phyloP scores from a whole-genome alignment of 306 rosid genomes.

The Hylodesmum podocarpum region DNA sequence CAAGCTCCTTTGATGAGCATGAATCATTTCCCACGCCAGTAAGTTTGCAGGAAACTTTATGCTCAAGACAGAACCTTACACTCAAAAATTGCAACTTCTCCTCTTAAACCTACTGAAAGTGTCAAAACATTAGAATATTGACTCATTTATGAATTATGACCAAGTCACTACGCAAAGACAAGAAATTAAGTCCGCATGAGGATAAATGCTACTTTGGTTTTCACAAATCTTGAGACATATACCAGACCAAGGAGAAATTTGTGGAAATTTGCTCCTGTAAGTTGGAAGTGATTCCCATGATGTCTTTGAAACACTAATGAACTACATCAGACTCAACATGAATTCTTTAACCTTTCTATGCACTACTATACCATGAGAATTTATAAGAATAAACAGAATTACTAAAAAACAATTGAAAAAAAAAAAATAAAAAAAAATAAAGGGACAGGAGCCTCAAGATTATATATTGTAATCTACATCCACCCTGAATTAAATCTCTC shows the following conservation, averaged over 20 bases:
- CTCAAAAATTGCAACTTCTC: conserved; percentile 40
- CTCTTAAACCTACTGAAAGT: conserved; percentile 44
- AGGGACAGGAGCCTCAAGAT: background rate
- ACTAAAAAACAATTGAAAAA: background rate
- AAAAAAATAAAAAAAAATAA: too few species aligned
- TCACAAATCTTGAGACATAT: conserved; percentile 1
- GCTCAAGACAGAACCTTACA: conserved; percentile 30
- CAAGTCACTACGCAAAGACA: background rate
- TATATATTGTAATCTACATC: conserved; percentile 17
- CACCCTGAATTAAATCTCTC: conserved; percentile 25
- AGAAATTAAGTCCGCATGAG: background rate
- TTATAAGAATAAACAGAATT: background rate
- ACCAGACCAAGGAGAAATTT: background rate
- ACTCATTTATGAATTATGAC: background rate
- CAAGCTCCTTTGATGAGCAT: conserved; percentile 31
- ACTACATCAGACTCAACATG: too few species aligned
- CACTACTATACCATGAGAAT: background rate
- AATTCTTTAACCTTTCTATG: too few species aligned
- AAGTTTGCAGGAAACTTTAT: conserved; percentile 45
- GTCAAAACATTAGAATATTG: background rate
- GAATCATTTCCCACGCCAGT: conserved; percentile 39
- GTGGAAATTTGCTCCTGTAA: conserved; percentile 34
- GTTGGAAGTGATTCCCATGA: conserved; percentile 46
- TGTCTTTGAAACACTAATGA: too few species aligned
- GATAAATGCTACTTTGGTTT: background rate